Percentiles rank a stretch among this genome's conserved stretches.
These are phyloP conservation scores for Didymella glomerata DNA, from an alignment of 2,329 filamentous ascomycete genomes.

Conservation along the genomic window DNA sequence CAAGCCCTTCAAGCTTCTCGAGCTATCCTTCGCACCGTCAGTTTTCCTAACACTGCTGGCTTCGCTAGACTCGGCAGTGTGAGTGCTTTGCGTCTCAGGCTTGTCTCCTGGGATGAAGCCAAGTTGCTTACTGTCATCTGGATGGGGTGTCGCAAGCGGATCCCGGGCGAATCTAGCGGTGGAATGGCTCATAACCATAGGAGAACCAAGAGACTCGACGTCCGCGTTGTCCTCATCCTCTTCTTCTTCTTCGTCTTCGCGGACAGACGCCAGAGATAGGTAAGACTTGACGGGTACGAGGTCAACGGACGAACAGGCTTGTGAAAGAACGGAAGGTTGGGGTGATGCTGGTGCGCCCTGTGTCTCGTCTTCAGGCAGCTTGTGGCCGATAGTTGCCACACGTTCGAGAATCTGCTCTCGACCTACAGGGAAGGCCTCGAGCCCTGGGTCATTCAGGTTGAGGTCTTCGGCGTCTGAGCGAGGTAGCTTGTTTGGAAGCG, in stretches of 20 bases:
- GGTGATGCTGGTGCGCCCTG: slow-evolving; percentile 34
- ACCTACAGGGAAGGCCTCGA: slow-evolving; percentile 42
- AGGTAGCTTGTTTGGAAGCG: slow-evolving; percentile 40
- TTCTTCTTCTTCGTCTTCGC: slow-evolving; percentile 39
- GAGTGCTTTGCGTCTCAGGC: slow-evolving; percentile 5
- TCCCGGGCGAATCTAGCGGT: slow-evolving; percentile 20
- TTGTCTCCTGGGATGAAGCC: slow-evolving; percentile 12
- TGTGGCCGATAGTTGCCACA: slow-evolving; percentile 37
- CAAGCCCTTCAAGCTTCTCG: slow-evolving; percentile 20
- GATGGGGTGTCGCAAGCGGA: slow-evolving; percentile 25
- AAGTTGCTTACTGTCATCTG: slow-evolving; percentile 27
- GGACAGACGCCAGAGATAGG: slow-evolving; percentile 41
- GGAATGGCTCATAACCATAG: slow-evolving; percentile 26
- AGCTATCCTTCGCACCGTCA: slow-evolving; percentile 28
- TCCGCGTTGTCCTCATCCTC: slow-evolving; percentile 28
- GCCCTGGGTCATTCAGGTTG: slow-evolving; percentile 38
- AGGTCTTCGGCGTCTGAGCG: slow-evolving; percentile 42
- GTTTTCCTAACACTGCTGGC: slow-evolving; percentile 26
- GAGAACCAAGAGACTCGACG: slow-evolving; percentile 33
- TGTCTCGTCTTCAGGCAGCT: slow-evolving; percentile 40
- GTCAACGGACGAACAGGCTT: slow-evolving; percentile 45
- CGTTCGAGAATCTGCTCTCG: slow-evolving; percentile 41
- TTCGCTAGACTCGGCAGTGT: slow-evolving; percentile 24
- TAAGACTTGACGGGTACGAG: slow-evolving; percentile 38
- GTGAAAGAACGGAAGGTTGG: slow-evolving; percentile 34